Evolutionary conservation across 2,329 filamentous ascomycete species (phyloP), one percentile per base, ranked within the genome.

Genomic region (Huntiella omanensis): DNA sequence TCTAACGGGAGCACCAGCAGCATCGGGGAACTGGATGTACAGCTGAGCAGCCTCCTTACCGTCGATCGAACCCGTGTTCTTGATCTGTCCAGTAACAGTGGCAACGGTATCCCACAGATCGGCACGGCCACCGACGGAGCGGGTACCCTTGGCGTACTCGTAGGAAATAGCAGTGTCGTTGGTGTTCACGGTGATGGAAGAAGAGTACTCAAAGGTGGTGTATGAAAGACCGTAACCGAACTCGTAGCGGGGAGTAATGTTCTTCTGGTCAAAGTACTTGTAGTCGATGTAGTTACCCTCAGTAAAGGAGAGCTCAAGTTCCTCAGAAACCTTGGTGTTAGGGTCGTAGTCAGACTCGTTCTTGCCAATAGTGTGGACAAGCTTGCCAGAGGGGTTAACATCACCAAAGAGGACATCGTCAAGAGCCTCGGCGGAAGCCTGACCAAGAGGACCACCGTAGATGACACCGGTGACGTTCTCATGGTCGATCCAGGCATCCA

Each of bases 401-500:
- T 70, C 63, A 15, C 75, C 75, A 53, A 76, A 78, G 1, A 79
- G 62, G 5, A 80, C 55, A 1, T 67, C 64, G 0, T 70, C 68
- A 4, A 78, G 54, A 0, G 73, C 68, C 1, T 61, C 59, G 0
- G 77, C 77, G 1, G 70, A 71, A 48, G 77, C 71, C 54, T 81
- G 73, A 1, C 77, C 77, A 0, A 76, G 76, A 0, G 79, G 61
- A 53, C 80, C 75, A 3, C 73, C 76, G 52, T 74, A 74, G 0
- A 82, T 63, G 12, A 81, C 61, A 1, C 69, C 75, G 1, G 74
- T 80, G 34, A 82, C 69, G 50, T 81, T 80, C 10, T 66, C 61
- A 49, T 82, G 68, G 41, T 80, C 69, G 49, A 75, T 64, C 62
- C 73, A 82, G 1, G 62, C 60, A 49, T 80, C 75, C 0, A 80